Evolutionary conservation across 768 basidiomycete species (phyloP).

Genomic region (Mycena crocata): DNA sequence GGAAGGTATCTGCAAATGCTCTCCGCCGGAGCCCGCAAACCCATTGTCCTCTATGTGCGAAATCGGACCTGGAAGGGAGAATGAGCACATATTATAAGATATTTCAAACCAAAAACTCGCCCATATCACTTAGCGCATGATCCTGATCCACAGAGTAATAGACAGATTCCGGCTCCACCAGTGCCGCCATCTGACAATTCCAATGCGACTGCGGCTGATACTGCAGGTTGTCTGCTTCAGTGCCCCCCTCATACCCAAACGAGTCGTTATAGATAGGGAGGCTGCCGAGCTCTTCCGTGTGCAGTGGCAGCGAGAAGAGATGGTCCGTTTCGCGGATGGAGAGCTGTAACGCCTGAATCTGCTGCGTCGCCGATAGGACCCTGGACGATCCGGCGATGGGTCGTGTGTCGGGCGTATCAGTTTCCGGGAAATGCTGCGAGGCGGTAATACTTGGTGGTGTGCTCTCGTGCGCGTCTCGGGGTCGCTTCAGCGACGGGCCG

Average conservation of each 20-base stretch:
- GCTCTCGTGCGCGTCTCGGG: not conserved
- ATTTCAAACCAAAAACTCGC: no score
- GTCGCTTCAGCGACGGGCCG: not conserved
- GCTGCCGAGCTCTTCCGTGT: slow-evolving; percentile 15
- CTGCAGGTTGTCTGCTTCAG: not conserved
- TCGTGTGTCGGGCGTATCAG: no score
- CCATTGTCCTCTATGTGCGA: no score
- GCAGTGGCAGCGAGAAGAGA: slow-evolving; percentile 11
- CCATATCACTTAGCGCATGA: not conserved
- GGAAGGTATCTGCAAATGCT: no score
- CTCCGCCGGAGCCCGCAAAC: no score
- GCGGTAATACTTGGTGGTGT: not conserved
- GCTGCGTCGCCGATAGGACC: not conserved
- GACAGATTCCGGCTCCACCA: no score
- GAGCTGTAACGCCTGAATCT: not conserved
- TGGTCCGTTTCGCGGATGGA: not conserved
- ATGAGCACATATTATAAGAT: no score
- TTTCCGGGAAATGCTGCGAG: no score
- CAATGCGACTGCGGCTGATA: not conserved
- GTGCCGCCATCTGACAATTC: not conserved
- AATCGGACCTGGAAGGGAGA: no score
- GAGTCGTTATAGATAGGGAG: slow-evolving; percentile 22
- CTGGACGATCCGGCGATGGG: not conserved
- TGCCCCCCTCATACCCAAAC: slow-evolving; percentile 6
- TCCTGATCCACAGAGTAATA: not conserved